Base-by-base conservation (phyloP, 2,329 filamentous ascomycete genomes). In the Penicillium sp. region DNA sequence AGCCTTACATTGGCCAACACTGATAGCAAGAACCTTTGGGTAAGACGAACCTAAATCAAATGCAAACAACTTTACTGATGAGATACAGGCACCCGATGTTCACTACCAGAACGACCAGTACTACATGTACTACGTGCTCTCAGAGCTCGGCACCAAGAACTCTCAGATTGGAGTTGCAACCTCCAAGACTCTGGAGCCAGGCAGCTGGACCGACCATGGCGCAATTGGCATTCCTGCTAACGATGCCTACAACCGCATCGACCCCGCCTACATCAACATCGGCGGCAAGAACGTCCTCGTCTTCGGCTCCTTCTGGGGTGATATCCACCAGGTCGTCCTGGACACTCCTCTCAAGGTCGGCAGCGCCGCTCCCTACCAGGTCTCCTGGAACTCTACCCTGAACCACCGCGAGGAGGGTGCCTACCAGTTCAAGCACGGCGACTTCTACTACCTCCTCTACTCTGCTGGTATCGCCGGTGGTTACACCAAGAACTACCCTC, bases 271-370 rank as follows among this genome's bases (percentile, higher is more conserved):
- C 36, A 70, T 85, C 57, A 64, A 71, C 27, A 75, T 74, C 10
- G 72, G 70, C 49, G 65, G 59, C 39, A 66, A 60, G 9, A 79
- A 79, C 60, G 77, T 79, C 54, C 71, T 86, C 60, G 83, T 79
- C 57, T 90, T 88, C 56, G 88, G 87, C 45, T 87, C 83, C n/a
- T 90, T 88, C 79, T 91, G 86, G 86, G 70, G 75, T 9, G 82
- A 86, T 64, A 78, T 90, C 54, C 87, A 82, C 76, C 83, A 85
- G 66, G 82, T 85, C 1, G 65, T 75, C 40, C 78, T 89, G 58
- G 56, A 58, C 14, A 51, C 63, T 43, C 59, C 67, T 9, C 56
- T 70, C 4, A 69, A 72, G 43, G 50, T 62, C 42, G 61, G 65
- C 14, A 64, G 63, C 4, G 61, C 63, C 24, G 63, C 69, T 14